phyloP scores from a whole-genome alignment of 352 stramenopile genomes.

The Phytophthora vignae region DNA sequence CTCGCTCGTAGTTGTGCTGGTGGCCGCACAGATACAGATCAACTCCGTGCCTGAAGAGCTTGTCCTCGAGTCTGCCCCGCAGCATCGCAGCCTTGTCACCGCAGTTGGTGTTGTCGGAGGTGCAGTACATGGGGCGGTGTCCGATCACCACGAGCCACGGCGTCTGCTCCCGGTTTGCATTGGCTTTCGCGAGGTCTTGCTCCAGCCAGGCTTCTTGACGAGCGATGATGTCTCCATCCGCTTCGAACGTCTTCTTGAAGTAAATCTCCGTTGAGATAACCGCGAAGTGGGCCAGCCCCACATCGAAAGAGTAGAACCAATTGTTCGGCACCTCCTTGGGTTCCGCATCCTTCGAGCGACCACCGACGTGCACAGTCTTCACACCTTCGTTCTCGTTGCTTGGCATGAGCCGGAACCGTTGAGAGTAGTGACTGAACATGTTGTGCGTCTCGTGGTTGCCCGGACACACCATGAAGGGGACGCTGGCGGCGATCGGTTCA shows the following conservation, averaged over 20 bases:
- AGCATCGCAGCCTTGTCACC: conserved; percentile 75
- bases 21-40: conserved; percentile 91
- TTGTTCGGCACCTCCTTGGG: conserved; percentile 78
- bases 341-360: conserved; percentile 29
- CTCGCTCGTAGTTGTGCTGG: conserved; percentile 93
- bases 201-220: conserved; percentile 76
- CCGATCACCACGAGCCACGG: conserved; percentile 89
- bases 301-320: conserved; percentile 91
- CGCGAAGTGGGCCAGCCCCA: conserved; percentile 89
- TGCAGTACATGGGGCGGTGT: conserved; percentile 91
- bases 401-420: conserved; percentile 88
- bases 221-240: conserved; percentile 56
- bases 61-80: conserved; percentile 72
- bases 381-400: conserved; percentile 74
- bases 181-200: conserved; percentile 65
- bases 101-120: conserved; percentile 77
- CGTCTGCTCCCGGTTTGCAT: conserved; percentile 64
- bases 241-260: conserved; percentile 75
- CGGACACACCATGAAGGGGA: conserved; percentile 91
- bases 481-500: conserved; percentile 79
- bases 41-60: conserved; percentile 82
- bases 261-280: conserved; percentile 92
- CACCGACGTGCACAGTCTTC: conserved; percentile 55
- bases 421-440: conserved; percentile 86
- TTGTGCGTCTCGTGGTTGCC: conserved; percentile 93